These are phyloP conservation scores for Byssothecium circinans DNA, from an alignment of 2,329 filamentous ascomycete genomes.

Conservation along the genomic window DNA sequence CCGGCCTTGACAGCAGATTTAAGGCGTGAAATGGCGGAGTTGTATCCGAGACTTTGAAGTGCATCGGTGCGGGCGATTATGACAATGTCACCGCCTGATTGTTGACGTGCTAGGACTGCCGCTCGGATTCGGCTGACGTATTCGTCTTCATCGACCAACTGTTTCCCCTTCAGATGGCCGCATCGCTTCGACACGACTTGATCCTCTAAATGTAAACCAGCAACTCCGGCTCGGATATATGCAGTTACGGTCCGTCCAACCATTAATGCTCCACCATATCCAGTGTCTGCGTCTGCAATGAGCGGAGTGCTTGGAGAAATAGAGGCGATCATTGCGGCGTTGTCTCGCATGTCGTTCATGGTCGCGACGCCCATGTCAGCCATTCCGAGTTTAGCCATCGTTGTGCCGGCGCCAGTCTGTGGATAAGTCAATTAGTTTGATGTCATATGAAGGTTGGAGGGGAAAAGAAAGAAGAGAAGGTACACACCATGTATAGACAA, in stretches of 20 bases:
- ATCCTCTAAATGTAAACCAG: constrained; percentile 64
- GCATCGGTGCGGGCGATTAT: constrained; percentile 68
- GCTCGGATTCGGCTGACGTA: constrained; percentile 62
- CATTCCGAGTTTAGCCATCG: constrained; percentile 62
- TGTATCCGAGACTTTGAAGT: constrained; percentile 59
- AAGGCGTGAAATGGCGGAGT: constrained; percentile 57
- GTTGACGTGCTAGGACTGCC: constrained; percentile 53
- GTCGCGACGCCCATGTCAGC: constrained; percentile 66
- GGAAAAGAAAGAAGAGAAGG: background rate
- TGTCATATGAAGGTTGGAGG: background rate
- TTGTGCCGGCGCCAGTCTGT: constrained; percentile 65
- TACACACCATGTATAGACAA: constrained; percentile 65
- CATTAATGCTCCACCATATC: constrained; percentile 51
- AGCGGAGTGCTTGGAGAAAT: constrained; percentile 59
- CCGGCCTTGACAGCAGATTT: constrained; percentile 56
- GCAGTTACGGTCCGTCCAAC: constrained; percentile 57
- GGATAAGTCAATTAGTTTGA: background rate
- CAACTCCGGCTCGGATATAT: constrained; percentile 59
- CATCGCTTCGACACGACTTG: constrained; percentile 67
- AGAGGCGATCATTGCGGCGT: constrained; percentile 67
- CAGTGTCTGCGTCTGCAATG: constrained; percentile 64
- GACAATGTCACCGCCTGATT: constrained; percentile 59
- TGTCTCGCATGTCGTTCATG: constrained; percentile 63
- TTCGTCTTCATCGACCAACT: constrained; percentile 56
- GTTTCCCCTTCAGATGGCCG: constrained; percentile 65